phyloP scores from a whole-genome alignment of 768 basidiomycete species.

The Pleurotus pulmonarius region DNA sequence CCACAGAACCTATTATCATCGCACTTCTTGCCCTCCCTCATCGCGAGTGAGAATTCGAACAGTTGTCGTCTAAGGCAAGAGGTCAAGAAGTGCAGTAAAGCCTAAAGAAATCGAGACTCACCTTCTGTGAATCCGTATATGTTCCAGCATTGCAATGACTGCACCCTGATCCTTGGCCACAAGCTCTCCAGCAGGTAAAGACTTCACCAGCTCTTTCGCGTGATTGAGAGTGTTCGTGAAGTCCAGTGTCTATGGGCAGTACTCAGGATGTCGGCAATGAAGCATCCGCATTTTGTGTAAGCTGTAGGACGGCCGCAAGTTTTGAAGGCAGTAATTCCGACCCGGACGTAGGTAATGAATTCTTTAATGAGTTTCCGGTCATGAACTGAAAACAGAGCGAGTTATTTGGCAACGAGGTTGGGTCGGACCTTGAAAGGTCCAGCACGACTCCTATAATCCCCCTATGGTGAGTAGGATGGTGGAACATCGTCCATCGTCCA shows the following conservation, averaged over 20 bases:
- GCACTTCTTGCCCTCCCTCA: slow-evolving; percentile 22
- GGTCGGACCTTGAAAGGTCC: too few relatives aligned
- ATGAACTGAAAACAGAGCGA: too few relatives aligned
- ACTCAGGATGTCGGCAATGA: background rate
- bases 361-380: background rate
- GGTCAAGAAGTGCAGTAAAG: too few relatives aligned
- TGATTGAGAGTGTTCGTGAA: slow-evolving; percentile 56
- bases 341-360: slow-evolving; percentile 37
- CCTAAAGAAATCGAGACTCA: slow-evolving; percentile 22
- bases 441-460: too few relatives aligned
- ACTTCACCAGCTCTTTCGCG: slow-evolving; percentile 55
- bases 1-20: slow-evolving; percentile 74
- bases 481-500: too few relatives aligned
- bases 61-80: slow-evolving; percentile 46
- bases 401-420: too few relatives aligned
- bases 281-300: slow-evolving; percentile 53
- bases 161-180: slow-evolving; percentile 65
- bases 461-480: too few relatives aligned
- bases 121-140: slow-evolving; percentile 60
- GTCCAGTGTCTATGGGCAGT: slow-evolving; percentile 55
- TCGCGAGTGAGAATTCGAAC: slow-evolving; percentile 42
- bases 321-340: slow-evolving; percentile 59
- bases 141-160: slow-evolving; percentile 65
- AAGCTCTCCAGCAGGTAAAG: slow-evolving; percentile 72
- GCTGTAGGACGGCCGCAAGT: slow-evolving; percentile 55